Evolutionary conservation across 805 yeast genomes (phyloP), one percentile per base, ranked within the genome.

Genomic region (Candida yuanshanica): DNA sequence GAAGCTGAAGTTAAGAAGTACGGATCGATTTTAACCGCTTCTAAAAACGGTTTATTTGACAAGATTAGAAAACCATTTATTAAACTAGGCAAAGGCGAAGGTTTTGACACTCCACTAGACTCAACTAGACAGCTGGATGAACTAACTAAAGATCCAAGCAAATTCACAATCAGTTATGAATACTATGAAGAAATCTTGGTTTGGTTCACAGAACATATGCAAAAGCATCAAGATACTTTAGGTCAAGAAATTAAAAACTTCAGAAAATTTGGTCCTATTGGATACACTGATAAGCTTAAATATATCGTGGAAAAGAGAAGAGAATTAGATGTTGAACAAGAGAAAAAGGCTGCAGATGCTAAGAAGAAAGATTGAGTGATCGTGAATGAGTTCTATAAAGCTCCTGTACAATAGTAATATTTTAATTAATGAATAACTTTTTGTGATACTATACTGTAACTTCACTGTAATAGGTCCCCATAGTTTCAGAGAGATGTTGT

Each of bases 11-110:
- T 84, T 58, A 74, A 79, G 50, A 70, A 75, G 53, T 75, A 69
- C 50, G 96, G 95, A 44, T 86, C 88, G 20, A 69, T 86, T 52
- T 75, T 88, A 38, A 74, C 76, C 54, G 95, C 96, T 9, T 83
- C 78, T 59, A 77, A 77, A 57, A 67, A 74, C 21, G 96, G 96
- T 17, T 58, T 80, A 37, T 78, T 90, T 50, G 74, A 72, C 24
- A 66, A 61, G 36, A 69, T 88, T 49, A 69, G 70, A 47, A 60
- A 63, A 13, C 74, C 81, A 45, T 93, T 93, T 25, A 65, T 80
- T 20, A 60, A 60, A 12, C 74, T 91, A 47, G 74, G 74, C n/a
- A 63, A 65, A 10, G 95, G 91, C 41, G 98, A 91, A 68, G 98
- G 98, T 22, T 91, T 70, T 64, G 73, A 75, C 52, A 41, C 83